Conservation (phyloP, 805 yeast genomes). For the Vanderwaltozyma yarrowii region DNA sequence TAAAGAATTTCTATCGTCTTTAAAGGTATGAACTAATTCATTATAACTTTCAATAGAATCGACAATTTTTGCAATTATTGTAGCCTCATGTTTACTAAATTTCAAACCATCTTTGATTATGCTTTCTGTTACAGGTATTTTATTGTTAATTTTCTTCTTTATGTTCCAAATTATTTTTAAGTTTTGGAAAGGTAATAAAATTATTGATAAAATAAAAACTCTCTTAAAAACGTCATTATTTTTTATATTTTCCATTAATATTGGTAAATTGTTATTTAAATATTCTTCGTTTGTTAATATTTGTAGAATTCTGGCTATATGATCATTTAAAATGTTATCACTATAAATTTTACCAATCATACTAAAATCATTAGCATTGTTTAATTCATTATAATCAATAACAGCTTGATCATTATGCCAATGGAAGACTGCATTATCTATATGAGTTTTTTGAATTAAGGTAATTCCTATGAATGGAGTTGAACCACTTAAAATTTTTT, state of each 20-base stretch:
- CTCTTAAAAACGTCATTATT: constrained; percentile 10
- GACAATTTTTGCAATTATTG: constrained; percentile 38
- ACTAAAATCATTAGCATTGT: constrained; percentile 10
- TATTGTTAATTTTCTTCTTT: constrained; percentile 19
- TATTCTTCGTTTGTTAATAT: neutral
- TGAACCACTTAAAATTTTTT: constrained; percentile 58
- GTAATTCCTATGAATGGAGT: constrained; percentile 56
- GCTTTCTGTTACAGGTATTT: constrained; percentile 29
- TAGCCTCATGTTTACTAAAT: constrained; percentile 47
- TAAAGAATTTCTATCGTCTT: constrained; percentile 6
- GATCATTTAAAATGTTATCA: constrained; percentile 9
- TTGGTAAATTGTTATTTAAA: constrained; percentile 5
- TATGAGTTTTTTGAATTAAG: constrained; percentile 43
- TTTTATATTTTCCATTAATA: constrained; percentile 1
- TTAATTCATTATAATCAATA: constrained; percentile 13
- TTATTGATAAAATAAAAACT: constrained; percentile 10
- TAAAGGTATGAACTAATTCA: constrained; percentile 19
- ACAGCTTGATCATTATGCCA: constrained; percentile 23
- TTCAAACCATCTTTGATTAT: constrained; percentile 64
- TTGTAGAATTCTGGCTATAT: constrained; percentile 6
- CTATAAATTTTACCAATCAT: constrained; percentile 9
- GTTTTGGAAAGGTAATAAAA: constrained; percentile 17
- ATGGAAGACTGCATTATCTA: constrained; percentile 51
- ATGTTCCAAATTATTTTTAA: constrained; percentile 18
- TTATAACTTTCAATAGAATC: constrained; percentile 23